Base-by-base conservation (phyloP, 306 rosid genomes). In the Acacia crassicarpa region DNA sequence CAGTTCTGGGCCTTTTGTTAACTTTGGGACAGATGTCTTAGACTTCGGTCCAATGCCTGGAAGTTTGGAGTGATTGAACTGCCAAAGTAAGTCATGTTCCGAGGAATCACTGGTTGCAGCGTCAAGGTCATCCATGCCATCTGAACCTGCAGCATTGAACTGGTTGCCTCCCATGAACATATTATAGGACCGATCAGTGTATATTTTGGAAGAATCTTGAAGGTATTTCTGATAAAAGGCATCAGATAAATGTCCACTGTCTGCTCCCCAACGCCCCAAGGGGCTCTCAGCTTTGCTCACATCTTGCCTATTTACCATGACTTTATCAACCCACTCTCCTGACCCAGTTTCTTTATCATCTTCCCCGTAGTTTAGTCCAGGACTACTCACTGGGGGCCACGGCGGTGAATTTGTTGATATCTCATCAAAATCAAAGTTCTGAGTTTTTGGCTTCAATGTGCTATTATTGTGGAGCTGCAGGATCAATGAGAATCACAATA, bases 21-120 rank as follows among this genome's bases (percentile, higher is more conserved):
- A 74, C 77, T 85, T 91, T 75, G 85, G 73, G 79, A 86, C 83
- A 17, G 87, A 53, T 62, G 79, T 91, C 85, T 83, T 89, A 51
- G 87, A 53, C 63, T 86, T 93, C 22, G 92, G 83, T 32, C 85
- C 90, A 75, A 90, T 84, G 35, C 87, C 83, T 4, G 85, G 67
- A 61, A 90, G 84, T 85, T 90, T 90, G 45, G 97, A 84, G 41
- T 93, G 90, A 80, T 87, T 95, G 61, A 95, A 91, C 56, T 95
- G 98, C 99, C 99, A 93, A 79, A 93, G 95, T 75, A 95, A 85
- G 80, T 95, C 99, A 46, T 90, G 93, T 85, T 95, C 98, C 2
- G 99, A 93, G 66, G 99, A 95, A 82, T 93, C 99, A 43, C 97
- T 95, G 35, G 99, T 95, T 83, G 94, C 95, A 61, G 92, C 98